Base-by-base conservation (phyloP, 176 grass and related monocot species). In the Ensete glaucum region DNA sequence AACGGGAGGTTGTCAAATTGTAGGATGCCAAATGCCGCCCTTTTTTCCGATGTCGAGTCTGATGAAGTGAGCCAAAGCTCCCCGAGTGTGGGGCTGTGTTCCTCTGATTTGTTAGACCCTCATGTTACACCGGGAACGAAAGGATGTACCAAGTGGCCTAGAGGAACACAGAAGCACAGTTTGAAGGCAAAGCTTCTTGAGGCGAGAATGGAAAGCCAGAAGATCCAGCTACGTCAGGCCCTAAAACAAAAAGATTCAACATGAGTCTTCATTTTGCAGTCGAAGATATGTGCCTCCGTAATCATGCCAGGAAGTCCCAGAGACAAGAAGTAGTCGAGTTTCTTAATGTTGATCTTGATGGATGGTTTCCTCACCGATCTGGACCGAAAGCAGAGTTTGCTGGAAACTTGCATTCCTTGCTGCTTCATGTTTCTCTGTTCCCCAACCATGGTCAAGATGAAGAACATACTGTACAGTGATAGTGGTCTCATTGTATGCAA, bases 181-280 rank as follows among this genome's bases (percentile, higher is more conserved):
- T 63, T 87, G 67, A 97, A 90, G 81, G 83, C 76, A 52, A 90
- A 90, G 75, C 77, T 85, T 71, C 55, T 85, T 59, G 88, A 85
- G 2, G 82, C 81, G 11, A 88, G 80, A 58, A 60, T 81, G 58
- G 86, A 93, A 49, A 83, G 85, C 21, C 85, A 79, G 25, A 90
- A 90, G 87, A 74, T 90, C 63, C 89, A 88, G 71, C 79, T 96
- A 50, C 84, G 82, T 69, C 90, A 92, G 59, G 83, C 82, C 8
- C 54, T 90, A 63, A 84, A 85, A 76, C 90, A 90, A 83, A 88
- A 88, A 81, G 11, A 68, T 43, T 16, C 49, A 54, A 54, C 21
- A 29, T 54, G 21, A 29, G 13, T 22, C 8, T 54, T n/a, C 3
- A 22, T 52, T 54, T 25, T 3, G 5, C 52, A 55, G 57, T n/a